Base-by-base conservation (phyloP, 2,329 filamentous ascomycete species). In the Pseudogymnoascus sp. region DNA sequence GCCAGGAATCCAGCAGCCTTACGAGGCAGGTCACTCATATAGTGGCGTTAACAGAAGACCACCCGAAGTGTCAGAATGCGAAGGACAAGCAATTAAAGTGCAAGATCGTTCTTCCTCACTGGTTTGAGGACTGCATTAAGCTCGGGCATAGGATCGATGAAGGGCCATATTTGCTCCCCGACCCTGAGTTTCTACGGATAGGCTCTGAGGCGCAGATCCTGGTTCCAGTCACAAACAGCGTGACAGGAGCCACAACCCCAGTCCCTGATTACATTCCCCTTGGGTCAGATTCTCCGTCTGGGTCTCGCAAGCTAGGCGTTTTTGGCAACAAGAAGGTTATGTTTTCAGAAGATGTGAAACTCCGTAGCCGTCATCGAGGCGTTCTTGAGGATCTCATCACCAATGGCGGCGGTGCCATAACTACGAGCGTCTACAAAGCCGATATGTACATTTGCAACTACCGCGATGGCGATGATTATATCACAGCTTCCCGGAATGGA, bases 61-160 rank as follows among this genome's bases (percentile, higher is more conserved):
- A 92, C 62, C 82, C 86, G 2, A 91, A 92, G 72, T 89, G 87
- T 65, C 71, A 81, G 64, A 72, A 84, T 61, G 88, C 87, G 0
- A 66, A 79, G 45, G 77, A 81, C 7, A 95, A 87, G 73, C 82
- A 82, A 1, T 78, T 90, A 61, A 85, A 85, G 61, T 85, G 85
- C 74, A 92, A 91, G 74, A 88, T 97, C 63, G 90, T 99, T 15
- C 79, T 99, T 60, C 94, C 94, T 37, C 94, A 97, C 72, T 97
- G 94, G 90, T 97, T 99, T 71, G 93, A 97, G 69, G 93, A 97
- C 72, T 99, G 94, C 75, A 83, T 99, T 67, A 94, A 90, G 74
- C 84, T 99, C 29, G 92, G 93, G 59, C 92, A 91, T 74, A 86
- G 90, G 63, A 97, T 99, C 68, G 88, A 90, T 68, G 94, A 99